phyloP scores from a whole-genome alignment of 345 rosid genomes.

The Lenwebbia sp. region DNA sequence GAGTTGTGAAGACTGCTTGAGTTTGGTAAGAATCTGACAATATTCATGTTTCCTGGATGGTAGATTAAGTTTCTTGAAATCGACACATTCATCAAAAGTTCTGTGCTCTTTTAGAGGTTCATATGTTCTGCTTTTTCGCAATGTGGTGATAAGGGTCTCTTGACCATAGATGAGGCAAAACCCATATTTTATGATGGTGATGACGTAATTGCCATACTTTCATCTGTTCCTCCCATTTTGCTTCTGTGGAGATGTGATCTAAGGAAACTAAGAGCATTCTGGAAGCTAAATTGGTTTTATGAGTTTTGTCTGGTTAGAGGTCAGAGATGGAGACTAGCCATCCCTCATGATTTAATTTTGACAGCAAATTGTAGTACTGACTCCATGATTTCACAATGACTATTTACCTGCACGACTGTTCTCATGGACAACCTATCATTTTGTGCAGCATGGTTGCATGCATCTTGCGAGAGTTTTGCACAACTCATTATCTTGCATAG shows the following conservation, averaged over 20 bases:
- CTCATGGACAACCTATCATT: slow-evolving; percentile 84
- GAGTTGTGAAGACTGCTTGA: neutral
- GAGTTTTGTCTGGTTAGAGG: neutral
- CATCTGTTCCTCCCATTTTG: neutral
- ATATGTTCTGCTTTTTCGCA: neutral
- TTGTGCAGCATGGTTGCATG: slow-evolving; percentile 87
- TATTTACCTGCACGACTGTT: slow-evolving; percentile 66
- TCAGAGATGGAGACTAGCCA: neutral
- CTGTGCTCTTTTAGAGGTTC: neutral
- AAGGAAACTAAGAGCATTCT: neutral
- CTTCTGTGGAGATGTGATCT: neutral
- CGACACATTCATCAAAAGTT: neutral
- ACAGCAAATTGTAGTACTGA: neutral
- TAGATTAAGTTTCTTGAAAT: neutral
- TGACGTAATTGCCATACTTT: neutral
- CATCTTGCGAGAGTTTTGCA: slow-evolving; percentile 76
- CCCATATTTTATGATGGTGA: neutral
- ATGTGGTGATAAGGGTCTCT: neutral
- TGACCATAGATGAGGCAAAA: neutral
- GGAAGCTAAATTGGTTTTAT: neutral
- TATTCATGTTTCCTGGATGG: neutral
- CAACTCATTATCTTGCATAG: slow-evolving; percentile 71
- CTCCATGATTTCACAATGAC: neutral
- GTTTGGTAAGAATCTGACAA: neutral
- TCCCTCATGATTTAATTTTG: neutral